These are phyloP conservation scores for Zygosaccharomyces bisporus DNA, from an alignment of 805 yeast genomes.

Conservation along the genomic window DNA sequence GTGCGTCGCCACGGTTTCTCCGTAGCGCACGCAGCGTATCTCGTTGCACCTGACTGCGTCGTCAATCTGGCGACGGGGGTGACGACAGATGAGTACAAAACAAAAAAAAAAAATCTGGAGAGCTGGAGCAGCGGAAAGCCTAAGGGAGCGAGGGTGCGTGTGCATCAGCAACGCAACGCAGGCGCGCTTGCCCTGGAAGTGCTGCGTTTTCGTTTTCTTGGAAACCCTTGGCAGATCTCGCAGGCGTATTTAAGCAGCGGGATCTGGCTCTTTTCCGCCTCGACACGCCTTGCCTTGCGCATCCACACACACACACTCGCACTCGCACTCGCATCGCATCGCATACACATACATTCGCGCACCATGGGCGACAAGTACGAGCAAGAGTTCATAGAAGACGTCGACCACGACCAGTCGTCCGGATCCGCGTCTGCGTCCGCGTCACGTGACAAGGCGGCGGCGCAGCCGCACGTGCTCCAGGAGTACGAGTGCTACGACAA, in stretches of 20 bases:
- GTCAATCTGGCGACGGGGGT: background rate
- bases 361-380: conserved; percentile 4
- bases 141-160: background rate
- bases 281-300: too few relatives aligned
- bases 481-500: conserved; percentile 12
- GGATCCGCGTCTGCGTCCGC: too few relatives aligned
- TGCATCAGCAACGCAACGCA: background rate
- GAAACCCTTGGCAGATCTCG: too few relatives aligned
- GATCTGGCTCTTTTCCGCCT: background rate
- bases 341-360: background rate
- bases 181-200: too few relatives aligned
- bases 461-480: conserved; percentile 5
- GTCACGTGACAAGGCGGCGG: too few relatives aligned
- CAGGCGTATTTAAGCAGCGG: background rate
- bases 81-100: too few relatives aligned
- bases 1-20: background rate
- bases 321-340: background rate
- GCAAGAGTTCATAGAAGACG: conserved; percentile 11
- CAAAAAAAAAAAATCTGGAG: background rate
- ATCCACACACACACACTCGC: background rate
- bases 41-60: too few relatives aligned
- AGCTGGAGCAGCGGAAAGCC: too few relatives aligned
- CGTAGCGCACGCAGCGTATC: background rate
- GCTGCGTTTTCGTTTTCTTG: background rate
- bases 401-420: conserved; percentile 3